Evolutionary conservation across 257 asterid species (phyloP), one percentile per base, ranked within the genome.

Genomic region (Solanum bukasovii): DNA sequence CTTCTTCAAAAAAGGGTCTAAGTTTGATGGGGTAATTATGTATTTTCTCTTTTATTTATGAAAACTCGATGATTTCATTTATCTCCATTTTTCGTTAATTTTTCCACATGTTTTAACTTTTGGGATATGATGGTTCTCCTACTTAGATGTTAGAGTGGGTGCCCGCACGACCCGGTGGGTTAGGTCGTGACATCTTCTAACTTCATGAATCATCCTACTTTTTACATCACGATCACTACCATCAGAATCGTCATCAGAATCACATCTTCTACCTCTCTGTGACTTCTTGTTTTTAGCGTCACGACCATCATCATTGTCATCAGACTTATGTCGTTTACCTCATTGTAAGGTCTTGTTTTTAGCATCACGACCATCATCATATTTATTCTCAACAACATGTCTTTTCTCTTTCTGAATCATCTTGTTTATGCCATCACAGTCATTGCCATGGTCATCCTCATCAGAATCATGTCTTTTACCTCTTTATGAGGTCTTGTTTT

Each of bases 381-480:
- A 61, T 21, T 84, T 31, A 2, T 68, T 65, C 84, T 90, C 87
- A 75, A 23, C 84, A 86, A 86, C 91, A 86, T 72, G 86, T 52
- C 88, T 74, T 52, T 71, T 86, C 75, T 87, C 65, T 65, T 87
- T 89, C 37, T 79, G 31, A 38, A 61, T 40, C 44, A 40, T 87
- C 46, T 83, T 52, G 79, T 49, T n/a, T 6, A 52, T 3, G 3
- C 5, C 89, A 83, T 31, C 87, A 68, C 33, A n/a, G 14, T 29
- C 31, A 52, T 49, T 40, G 44, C 3, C 44, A 40, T 40, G 12
- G 44, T 40, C 33, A 31, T 34, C 52, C 61, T n/a, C 71, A n/a
- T 63, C 71, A 81, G 87, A 77, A 77, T 87, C 89, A 12, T 68
- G 79, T 10, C 68, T 74, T 86, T 86, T 92, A 11, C 75, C 88